Base-by-base conservation (phyloP, 805 yeast genomes). In the Cyberlindnera veronae region DNA sequence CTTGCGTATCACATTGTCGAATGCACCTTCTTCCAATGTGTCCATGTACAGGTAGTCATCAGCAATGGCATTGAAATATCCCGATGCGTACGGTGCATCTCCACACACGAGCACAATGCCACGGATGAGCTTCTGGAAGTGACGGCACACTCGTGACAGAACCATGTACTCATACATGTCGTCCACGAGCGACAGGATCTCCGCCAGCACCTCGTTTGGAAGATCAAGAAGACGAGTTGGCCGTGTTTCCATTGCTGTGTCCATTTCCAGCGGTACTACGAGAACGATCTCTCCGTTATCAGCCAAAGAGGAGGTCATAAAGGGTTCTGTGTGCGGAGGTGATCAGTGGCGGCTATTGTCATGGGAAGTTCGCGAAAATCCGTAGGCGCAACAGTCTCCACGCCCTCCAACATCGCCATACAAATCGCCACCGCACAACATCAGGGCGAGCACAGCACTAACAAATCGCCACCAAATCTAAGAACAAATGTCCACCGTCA, bases 341-440 rank as follows among this genome's bases (percentile, higher is more conserved):
- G n/a, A n/a, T n/a, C n/a, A n/a, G n/a, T n/a, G n/a, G n/a, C n/a
- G n/a, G n/a, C n/a, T n/a, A n/a, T n/a, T n/a, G n/a, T n/a, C n/a
- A n/a, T n/a, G n/a, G n/a, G n/a, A n/a, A n/a, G n/a, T n/a, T n/a
- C n/a, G n/a, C n/a, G n/a, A n/a, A n/a, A n/a, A n/a, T n/a, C n/a
- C n/a, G n/a, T n/a, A n/a, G n/a, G n/a, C n/a, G n/a, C n/a, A n/a
- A n/a, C n/a, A n/a, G n/a, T n/a, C n/a, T n/a, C n/a, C n/a, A n/a
- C n/a, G n/a, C n/a, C 24, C 24, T 21, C 24, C 24, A 21, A 8
- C 24, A 21, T 21, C 24, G 24, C 24, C 11, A 21, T 8, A 11
- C 10, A 20, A 30, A 71, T 70, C 74, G 56, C 72, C 10, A 52
- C 63, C 3, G 55, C n/a, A n/a, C n/a, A n/a, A n/a, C n/a, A n/a